Evolutionary conservation across 2,329 filamentous ascomycete species (phyloP).

Genomic region (Colletotrichum sp.): DNA sequence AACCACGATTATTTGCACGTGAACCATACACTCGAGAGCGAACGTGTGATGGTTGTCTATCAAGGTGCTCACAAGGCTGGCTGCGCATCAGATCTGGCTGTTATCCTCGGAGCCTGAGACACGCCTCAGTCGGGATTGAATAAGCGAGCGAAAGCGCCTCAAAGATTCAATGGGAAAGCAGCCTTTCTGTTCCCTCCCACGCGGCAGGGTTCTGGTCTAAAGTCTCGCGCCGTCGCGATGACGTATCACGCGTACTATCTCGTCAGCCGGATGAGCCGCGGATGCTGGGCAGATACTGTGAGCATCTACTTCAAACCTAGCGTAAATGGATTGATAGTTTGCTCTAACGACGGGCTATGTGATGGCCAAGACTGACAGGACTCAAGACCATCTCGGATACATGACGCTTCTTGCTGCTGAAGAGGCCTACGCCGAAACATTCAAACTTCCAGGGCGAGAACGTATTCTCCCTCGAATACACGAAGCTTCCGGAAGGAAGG

Average conservation of each 20-base stretch:
- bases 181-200: background rate
- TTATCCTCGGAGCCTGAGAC: background rate
- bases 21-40: too few species aligned
- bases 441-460: background rate
- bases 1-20: too few species aligned
- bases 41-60: background rate
- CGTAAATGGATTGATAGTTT: too few species aligned
- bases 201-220: background rate
- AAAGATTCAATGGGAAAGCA: background rate
- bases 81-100: background rate
- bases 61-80: background rate
- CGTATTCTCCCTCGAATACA: background rate
- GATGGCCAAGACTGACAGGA: background rate
- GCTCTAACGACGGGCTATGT: rapidly evolving
- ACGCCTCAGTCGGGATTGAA: background rate
- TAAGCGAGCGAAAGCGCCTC: background rate
- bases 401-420: too few species aligned
- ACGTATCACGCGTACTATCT: background rate
- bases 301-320: background rate
- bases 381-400: too few species aligned
- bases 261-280: too few species aligned
- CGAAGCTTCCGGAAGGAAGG: background rate
- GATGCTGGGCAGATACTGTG: background rate
- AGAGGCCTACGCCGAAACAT: rapidly evolving
- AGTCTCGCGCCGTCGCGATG: background rate